These are phyloP conservation scores for Aspergillus cejpii DNA, from an alignment of 2,329 filamentous ascomycete genomes.

Conservation along the genomic window DNA sequence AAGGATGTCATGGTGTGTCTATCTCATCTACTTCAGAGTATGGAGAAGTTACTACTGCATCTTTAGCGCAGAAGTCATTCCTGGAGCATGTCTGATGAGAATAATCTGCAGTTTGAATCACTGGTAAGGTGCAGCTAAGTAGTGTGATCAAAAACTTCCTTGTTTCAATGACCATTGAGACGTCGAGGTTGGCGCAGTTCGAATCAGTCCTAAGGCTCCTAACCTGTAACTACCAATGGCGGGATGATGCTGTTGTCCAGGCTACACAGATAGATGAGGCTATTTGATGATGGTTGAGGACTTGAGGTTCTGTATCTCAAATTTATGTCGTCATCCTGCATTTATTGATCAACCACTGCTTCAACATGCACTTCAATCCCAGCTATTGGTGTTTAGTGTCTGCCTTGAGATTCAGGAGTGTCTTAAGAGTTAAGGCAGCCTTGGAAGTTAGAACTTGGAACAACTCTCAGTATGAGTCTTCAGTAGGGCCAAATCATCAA, in stretches of 20 bases:
- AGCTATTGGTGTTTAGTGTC: too few relatives aligned
- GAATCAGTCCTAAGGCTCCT: too few relatives aligned
- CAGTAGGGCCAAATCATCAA: constrained; percentile 6
- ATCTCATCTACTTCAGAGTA: neutral
- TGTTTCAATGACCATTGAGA: neutral
- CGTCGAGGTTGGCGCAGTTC: neutral
- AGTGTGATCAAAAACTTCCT: neutral
- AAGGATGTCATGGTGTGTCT: neutral
- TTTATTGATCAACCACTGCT: neutral
- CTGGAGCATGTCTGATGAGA: neutral
- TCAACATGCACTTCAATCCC: too few relatives aligned
- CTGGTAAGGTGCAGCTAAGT: neutral
- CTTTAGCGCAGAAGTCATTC: neutral
- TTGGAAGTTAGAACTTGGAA: too few relatives aligned
- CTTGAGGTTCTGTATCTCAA: neutral
- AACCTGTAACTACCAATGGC: neutral
- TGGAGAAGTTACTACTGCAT: neutral
- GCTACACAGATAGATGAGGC: too few relatives aligned
- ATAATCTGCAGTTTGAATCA: neutral
- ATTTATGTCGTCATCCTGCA: neutral
- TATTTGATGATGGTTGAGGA: too few relatives aligned
- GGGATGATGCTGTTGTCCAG: neutral
- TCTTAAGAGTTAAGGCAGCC: too few relatives aligned
- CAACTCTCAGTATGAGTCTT: neutral
- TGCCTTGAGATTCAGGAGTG: too few relatives aligned